phyloP scores from a whole-genome alignment of 2,329 filamentous ascomycete species.

The Pezicula neosporulosa region DNA sequence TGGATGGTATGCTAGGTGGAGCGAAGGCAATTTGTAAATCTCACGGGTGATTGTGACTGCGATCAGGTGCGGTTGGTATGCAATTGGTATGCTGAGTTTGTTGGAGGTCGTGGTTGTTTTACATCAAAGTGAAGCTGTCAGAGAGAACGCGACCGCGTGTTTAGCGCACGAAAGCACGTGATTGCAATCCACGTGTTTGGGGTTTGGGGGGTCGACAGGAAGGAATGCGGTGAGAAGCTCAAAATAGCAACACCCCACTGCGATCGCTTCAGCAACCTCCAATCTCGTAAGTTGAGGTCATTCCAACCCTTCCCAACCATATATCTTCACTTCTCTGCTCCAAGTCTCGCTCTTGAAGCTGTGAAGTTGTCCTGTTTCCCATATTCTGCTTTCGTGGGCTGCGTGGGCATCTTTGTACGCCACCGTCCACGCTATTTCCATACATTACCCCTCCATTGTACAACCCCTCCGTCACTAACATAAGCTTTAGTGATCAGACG shows the following conservation, averaged over 20 bases:
- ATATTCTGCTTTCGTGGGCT: too few relatives aligned
- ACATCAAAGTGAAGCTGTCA: not conserved
- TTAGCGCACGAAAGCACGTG: constrained; percentile 4
- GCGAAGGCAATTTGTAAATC: too few relatives aligned
- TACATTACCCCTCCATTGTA: not conserved
- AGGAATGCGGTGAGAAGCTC: constrained; percentile 3
- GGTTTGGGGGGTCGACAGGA: not conserved
- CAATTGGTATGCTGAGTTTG: too few relatives aligned
- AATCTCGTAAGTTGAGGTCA: not conserved
- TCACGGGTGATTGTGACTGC: too few relatives aligned
- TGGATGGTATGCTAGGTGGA: too few relatives aligned
- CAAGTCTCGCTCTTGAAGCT: too few relatives aligned
- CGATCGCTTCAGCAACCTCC: not conserved
- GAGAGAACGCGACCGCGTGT: constrained; percentile 1
- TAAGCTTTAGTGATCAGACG: constrained; percentile 15
- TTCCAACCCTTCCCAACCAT: not conserved
- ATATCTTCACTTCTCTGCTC: not conserved
- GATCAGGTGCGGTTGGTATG: too few relatives aligned
- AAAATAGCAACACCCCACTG: not conserved
- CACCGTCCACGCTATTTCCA: not conserved
- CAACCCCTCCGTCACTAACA: not conserved
- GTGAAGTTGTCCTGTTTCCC: too few relatives aligned
- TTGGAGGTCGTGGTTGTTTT: too few relatives aligned
- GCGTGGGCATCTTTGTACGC: too few relatives aligned
- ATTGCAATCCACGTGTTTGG: not conserved